Base-by-base conservation (phyloP, 306 rosid genomes). In the Cicer cuneatum region DNA sequence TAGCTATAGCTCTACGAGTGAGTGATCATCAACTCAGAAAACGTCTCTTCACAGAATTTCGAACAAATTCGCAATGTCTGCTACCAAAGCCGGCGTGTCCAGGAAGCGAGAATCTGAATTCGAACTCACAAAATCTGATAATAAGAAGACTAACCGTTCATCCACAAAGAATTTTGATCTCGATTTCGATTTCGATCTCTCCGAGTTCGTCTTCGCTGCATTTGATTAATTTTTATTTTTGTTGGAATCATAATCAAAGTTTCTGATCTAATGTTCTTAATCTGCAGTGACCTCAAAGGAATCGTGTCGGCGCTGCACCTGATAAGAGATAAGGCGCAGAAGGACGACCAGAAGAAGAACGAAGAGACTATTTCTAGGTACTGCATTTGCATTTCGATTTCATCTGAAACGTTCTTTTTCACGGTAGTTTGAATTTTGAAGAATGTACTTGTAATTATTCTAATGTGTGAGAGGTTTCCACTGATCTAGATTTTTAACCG, bases 331-430 rank as follows among this genome's bases (percentile, higher is more conserved):
- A 91, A 84, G 77, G 89, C 98, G 67, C 96, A 91, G 69, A 85
- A 88, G 82, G 98, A 93, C 58, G 97, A 89, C 48, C 93, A 86
- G 87, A 93, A 91, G 91, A 91, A 91, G 93, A 93, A 91, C 74
- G 97, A 91, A 78, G 97, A 93, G 79, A 93, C 98, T 2, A 93
- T 93, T 76, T 87, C 90, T 2, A 91, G 98, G 98, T 93, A 73
- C 37, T 48, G 67, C 70, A 13, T 66, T 66, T 53, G 24, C 81
- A 45, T 14, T 71, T 71, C 10, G 29, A 52, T 71, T 49, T 18
- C 39, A 19, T 38, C 78, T 29, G 73, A 78, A 69, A 10, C 58
- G 24, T 75, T 68, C 13, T 39, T 47, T 53, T 29, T 59, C 43
- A 15, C 9, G 2, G 0, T 60, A 24, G 16, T 21, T 72, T 12